Evolutionary conservation across 2,329 filamentous ascomycete genomes (phyloP).

Genomic region (Aureobasidium pullulans): DNA sequence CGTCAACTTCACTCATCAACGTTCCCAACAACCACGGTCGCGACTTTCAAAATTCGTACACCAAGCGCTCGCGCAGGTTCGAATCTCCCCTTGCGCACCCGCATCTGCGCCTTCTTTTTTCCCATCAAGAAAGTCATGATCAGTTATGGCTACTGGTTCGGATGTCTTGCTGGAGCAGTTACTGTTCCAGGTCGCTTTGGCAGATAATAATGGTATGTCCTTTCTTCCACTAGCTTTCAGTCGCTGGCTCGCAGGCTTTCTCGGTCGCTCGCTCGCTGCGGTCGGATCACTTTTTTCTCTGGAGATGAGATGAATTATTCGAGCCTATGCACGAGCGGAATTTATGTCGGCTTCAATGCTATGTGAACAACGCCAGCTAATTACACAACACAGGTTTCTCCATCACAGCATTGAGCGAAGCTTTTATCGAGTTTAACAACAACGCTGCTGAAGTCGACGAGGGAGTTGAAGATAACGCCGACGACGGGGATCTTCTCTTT

Average conservation of each 20-base stretch:
- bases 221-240: neutral
- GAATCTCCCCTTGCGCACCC: conserved; percentile 4
- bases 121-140: neutral
- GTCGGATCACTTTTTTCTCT: conserved; percentile 6
- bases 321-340: neutral
- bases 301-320: conserved; percentile 1
- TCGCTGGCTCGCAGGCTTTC: too few species aligned
- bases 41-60: neutral
- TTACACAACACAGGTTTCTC: neutral
- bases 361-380: conserved; percentile 1
- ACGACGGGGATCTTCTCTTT: conserved; percentile 22
- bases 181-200: conserved; percentile 52
- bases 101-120: conserved; percentile 5
- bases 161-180: conserved; percentile 52
- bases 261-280: neutral
- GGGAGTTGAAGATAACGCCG: neutral
- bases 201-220: conserved; percentile 50
- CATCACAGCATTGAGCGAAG: conserved; percentile 32
- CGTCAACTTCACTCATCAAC: neutral
- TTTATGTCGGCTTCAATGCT: neutral
- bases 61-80: neutral
- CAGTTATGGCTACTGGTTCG: conserved; percentile 41
- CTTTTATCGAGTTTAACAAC: conserved; percentile 31
- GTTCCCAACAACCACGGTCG: neutral
- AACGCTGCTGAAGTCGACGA: conserved; percentile 7